Evolutionary conservation across 768 basidiomycete species (phyloP), one percentile per base, ranked within the genome.

Genomic region (Steccherinum ochraceum): DNA sequence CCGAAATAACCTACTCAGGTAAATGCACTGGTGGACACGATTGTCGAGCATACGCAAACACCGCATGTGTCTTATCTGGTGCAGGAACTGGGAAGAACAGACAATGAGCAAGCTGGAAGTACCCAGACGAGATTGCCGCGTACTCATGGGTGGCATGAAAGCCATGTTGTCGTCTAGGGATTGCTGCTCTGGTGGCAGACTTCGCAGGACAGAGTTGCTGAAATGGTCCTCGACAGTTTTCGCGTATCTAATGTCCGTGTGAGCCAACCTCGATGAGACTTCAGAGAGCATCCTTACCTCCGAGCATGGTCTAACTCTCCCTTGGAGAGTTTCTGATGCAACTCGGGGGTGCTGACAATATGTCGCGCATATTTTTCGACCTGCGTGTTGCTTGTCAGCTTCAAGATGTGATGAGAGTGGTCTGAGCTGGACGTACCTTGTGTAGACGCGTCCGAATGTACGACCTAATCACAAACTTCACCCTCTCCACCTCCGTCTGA

Each of bases 401-500:
- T 12, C 23, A 26, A 35, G 19, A 39, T 18, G 24, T 4, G 23
- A 3, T 12, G 21, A 42, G 20, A 35, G 19, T 18, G 49, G 20
- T 24, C 12, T 13, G 23, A 21, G 39, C 20, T n/a, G n/a, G 21
- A 4, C 71, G 41, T 54, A 88, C 93, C 79, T 97, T 97, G 73
- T 78, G 83, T 47, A 95, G 66, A 52, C 93, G 75, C 24, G 88
- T 90, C 20, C 94, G 79, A 3, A 95, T 78, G 64, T 95, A 97
- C 1, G 91, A 90, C 51, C 93, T 72, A 21, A 96, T 81, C 50
- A 95, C 80, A 62, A 93, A 97, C 67, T 93, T 94, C 59, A 92
- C 89, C 40, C 94, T 81, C 64, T 97, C 93, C 58, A 95, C 81
- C 67, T 97, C 93, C 0, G 91, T 94, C 68, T 94, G 91, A 0